phyloP scores from a whole-genome alignment of 2,329 filamentous ascomycete species.

The Sporothrix phasma region DNA sequence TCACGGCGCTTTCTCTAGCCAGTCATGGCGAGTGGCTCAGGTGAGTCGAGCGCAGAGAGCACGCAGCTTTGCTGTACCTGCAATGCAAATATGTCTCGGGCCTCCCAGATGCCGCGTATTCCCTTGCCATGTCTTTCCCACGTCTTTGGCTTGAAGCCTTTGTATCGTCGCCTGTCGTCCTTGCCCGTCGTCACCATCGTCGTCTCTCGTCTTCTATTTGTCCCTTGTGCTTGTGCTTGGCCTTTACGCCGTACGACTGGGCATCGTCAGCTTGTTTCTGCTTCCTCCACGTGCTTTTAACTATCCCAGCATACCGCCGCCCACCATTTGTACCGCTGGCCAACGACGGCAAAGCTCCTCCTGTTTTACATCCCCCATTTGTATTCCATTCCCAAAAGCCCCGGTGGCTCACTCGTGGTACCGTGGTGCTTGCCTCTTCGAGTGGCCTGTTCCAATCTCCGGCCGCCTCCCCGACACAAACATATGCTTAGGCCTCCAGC shows the following conservation, averaged over 20 bases:
- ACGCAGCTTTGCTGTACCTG: not conserved
- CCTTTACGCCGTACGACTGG: not conserved
- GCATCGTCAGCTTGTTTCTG: not conserved
- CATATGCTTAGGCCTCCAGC: not conserved
- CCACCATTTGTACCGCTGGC: not conserved
- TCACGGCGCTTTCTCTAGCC: not conserved
- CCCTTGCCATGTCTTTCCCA: not conserved
- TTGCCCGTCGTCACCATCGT: not conserved
- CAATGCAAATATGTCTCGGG: slow-evolving; percentile 11
- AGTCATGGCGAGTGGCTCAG: slow-evolving; percentile 5
- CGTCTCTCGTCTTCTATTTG: not conserved
- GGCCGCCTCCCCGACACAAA: not conserved
- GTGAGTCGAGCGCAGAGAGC: not conserved
- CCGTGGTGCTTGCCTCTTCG: slow-evolving; percentile 1
- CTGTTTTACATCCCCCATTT: not conserved
- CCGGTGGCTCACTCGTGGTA: slow-evolving; percentile 10
- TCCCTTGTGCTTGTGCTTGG: not conserved
- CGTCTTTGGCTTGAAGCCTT: not conserved
- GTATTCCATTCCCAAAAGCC: not conserved
- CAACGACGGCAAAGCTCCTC: not conserved
- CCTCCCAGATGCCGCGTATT: not conserved
- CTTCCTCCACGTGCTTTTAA: not conserved
- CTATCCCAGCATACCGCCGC: not conserved
- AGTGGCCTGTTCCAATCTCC: not conserved
- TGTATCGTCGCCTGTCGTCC: not conserved